Conservation (phyloP, 352 stramenopile genomes). For the Globisporangium splendens region DNA sequence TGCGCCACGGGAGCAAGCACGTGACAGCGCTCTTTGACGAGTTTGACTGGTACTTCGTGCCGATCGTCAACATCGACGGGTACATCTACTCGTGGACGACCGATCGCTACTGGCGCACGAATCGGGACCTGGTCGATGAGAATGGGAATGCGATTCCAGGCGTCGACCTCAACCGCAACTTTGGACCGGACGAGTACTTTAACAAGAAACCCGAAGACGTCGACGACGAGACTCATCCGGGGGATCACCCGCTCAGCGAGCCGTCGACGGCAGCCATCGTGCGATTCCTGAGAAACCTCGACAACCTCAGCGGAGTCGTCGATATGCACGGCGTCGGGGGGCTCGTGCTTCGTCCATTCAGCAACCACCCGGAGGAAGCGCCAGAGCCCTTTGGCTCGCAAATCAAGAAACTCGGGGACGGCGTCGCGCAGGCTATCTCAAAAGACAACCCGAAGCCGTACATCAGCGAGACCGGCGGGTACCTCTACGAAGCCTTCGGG, state of each 20-base stretch:
- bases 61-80: constrained; percentile 75
- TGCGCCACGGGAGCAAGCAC: constrained; percentile 22
- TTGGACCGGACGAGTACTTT: constrained; percentile 54
- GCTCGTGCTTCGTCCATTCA: constrained; percentile 65
- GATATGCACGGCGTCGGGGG: constrained; percentile 66
- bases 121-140: constrained; percentile 29
- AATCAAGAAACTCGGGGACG: constrained; percentile 41
- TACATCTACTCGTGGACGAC: constrained; percentile 70
- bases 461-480: constrained; percentile 42
- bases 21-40: constrained; percentile 27
- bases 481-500: constrained; percentile 65
- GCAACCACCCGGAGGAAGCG: constrained; percentile 29
- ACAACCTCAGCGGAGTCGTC: constrained; percentile 42
- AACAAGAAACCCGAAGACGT: constrained; percentile 36
- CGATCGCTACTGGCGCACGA: constrained; percentile 68
- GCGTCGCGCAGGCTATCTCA: constrained; percentile 46
- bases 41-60: too few species aligned
- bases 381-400: constrained; percentile 49
- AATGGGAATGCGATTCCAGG: constrained; percentile 34
- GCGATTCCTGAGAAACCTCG: constrained; percentile 47
- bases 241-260: constrained; percentile 54
- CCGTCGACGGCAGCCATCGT: constrained; percentile 42
- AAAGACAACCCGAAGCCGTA: constrained; percentile 36
- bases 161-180: constrained; percentile 80
- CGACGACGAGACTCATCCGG: constrained; percentile 55